phyloP scores from a whole-genome alignment of 805 yeast genomes.

The Yamadazyma takamatsuzukensis region DNA sequence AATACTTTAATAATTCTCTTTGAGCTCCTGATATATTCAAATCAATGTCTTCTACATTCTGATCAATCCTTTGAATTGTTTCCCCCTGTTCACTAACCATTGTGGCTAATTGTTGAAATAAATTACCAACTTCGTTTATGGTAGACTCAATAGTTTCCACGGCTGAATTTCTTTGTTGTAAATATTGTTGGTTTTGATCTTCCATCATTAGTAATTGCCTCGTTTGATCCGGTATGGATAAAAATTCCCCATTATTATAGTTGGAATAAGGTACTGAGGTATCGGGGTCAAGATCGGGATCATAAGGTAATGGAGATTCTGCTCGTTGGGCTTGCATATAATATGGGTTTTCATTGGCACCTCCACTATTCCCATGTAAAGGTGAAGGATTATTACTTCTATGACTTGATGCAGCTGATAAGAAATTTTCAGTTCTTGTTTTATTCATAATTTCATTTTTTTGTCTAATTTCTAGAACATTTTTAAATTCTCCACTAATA shows the following conservation, averaged over 20 bases:
- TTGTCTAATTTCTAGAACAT: constrained; percentile 85
- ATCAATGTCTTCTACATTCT: constrained; percentile 89
- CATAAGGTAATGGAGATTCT: constrained; percentile 10
- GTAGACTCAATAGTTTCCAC: constrained; percentile 97
- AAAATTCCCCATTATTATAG: constrained; percentile 40
- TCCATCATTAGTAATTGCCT: constrained; percentile 70
- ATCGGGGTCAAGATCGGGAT: constrained; percentile 26
- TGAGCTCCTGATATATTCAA: constrained; percentile 92
- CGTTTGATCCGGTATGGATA: constrained; percentile 81
- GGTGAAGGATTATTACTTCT: constrained; percentile 26
- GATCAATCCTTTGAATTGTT: constrained; percentile 90
- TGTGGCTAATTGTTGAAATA: constrained; percentile 91
- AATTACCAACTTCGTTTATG: constrained; percentile 91
- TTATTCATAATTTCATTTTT: constrained; percentile 76
- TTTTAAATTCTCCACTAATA: constrained; percentile 86
- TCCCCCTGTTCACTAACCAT: constrained; percentile 99
- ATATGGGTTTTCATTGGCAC: constrained; percentile 46
- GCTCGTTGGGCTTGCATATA: constrained; percentile 2
- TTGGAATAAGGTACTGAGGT: constrained; percentile 22
- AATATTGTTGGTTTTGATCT: constrained; percentile 73
- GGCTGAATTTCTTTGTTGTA: constrained; percentile 82
- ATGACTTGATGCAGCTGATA: constrained; percentile 44
- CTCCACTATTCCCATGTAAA: constrained; percentile 16
- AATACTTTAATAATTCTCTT: constrained; percentile 86
- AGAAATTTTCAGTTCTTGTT: constrained; percentile 78